Evolutionary conservation across 1,284 basidiomycete genomes (phyloP), one percentile per base, ranked within the genome.

Genomic region (Apiotrichum gracile): DNA sequence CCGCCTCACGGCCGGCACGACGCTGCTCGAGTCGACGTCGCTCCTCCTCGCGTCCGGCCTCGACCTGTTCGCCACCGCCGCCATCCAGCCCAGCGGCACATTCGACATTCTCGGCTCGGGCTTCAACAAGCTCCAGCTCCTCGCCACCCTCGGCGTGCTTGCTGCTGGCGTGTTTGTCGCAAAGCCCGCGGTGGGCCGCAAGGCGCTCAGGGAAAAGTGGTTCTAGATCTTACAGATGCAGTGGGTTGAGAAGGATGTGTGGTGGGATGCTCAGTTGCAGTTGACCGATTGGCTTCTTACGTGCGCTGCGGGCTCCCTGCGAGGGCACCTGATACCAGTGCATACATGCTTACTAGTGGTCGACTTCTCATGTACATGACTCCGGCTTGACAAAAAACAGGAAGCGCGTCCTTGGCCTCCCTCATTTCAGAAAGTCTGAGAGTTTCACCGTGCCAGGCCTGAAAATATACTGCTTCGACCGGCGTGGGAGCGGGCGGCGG

Each of bases 111-210:
- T 96, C 14, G 88, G 82, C 68, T 84, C 89, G 73, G 82, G 80
- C 66, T 98, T 98, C 76, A 97, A 97, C 78, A 97, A 97, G 78
- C 78, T 78, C 0, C 94, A 98, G 74, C 79, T 98, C 27, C 81
- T 96, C 57, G 70, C 92, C 40, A 97, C 92, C 0, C 82, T 96
- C 16, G 75, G 77, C 0, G 89, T 81, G 0, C 73, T 98, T 51
- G 79, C 78, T 0, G 69, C 82, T 4, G 92, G 86, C 4, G 89
- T 97, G 55, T 67, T 83, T 19, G 70, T 93, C 34, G 85, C 86
- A 13, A 83, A 82, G 55, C 75, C 75, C 1, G 69, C 72, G 0
- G 73, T 76, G 17, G 51, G 59, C 52, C 62, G 66, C 42, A 75
- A 73, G 54, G 54, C 57, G 47, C 55, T 75, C 37, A 66, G 61